A percentile compares a stretch with the other conserved stretches of the same genome.
Conservation (phyloP, 2,329 filamentous ascomycete genomes). For the Exophiala alcalophila region DNA sequence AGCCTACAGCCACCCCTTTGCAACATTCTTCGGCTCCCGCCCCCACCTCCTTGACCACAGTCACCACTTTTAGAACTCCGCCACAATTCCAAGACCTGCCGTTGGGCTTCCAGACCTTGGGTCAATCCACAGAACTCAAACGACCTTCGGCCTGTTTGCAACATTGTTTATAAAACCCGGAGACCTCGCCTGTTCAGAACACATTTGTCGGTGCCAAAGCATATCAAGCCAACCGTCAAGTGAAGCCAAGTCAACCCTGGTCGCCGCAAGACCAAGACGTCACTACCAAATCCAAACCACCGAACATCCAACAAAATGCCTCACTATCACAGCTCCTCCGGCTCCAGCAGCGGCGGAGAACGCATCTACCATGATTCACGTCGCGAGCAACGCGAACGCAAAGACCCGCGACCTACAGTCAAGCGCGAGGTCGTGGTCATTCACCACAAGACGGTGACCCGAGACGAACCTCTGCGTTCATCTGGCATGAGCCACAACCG, state of each 20-base stretch:
- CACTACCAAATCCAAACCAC: constrained; percentile 1
- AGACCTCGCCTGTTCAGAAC: too few relatives aligned
- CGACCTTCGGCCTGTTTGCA: too few relatives aligned
- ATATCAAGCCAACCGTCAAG: too few relatives aligned
- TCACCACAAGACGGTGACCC: constrained; percentile 23
- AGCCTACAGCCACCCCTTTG: constrained; percentile 19
- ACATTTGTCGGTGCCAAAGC: too few relatives aligned
- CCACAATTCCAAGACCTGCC: constrained; percentile 13
- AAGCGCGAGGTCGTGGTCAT: constrained; percentile 25
- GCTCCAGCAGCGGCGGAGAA: constrained; percentile 24
- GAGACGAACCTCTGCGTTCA: constrained; percentile 20
- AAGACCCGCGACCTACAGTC: constrained; percentile 21
- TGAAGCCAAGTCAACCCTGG: too few relatives aligned
- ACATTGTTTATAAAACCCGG: too few relatives aligned
- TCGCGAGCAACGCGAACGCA: constrained; percentile 20
- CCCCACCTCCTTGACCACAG: constrained; percentile 23
- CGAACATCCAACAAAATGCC: constrained; percentile 15
- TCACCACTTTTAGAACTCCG: constrained; percentile 26
- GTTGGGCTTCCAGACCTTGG: constrained; percentile 5
- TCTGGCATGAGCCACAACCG: constrained; percentile 24
- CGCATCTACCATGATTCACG: constrained; percentile 24
- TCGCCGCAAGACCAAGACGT: too few relatives aligned
- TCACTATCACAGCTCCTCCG: constrained; percentile 25
- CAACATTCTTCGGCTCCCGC: constrained; percentile 19
- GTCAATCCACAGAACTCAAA: constrained; percentile 1